Evolutionary conservation across 2,329 filamentous ascomycete genomes (phyloP), one percentile per base, ranked within the genome.

Genomic region (Biscogniauxia marginata): DNA sequence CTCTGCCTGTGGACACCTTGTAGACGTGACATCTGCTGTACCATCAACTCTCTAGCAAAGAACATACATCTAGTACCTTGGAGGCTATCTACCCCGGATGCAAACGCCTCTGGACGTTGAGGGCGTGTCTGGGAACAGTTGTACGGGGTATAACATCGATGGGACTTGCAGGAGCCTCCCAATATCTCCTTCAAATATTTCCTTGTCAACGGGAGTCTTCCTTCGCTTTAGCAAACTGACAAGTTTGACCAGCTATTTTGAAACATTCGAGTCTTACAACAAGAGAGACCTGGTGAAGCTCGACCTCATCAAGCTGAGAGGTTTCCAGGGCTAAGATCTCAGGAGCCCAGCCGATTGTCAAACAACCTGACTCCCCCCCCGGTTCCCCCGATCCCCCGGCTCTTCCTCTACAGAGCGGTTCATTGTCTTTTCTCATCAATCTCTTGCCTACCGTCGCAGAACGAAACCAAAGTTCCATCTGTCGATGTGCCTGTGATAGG

Each of bases 231-330:
- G 63, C 67, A 65, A 65, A 67, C 67, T 63, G 62, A 61, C 66
- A 66, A 57, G 65, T 67, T 61, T 64, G 61, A 65, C 61, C 64
- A 59, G 61, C 60, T 58, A 57, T 60, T 25, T 62, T 70, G 68
- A 71, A 70, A 71, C 69, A 71, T 57, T 64, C 60, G 62, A 66
- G 69, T 71, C 62, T 65, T 64, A 71, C 68, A 71, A 62, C 60
- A 52, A 64, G 53, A 67, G 54, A 59, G 58, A 67, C 62, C 57
- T 60, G 61, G 61, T 60, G 56, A 65, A 64, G 61, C 60, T 69
- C 59, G 57, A 65, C 46, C 50, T 63, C 55, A 61, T 61, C 52
- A 63, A 66, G 66, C 64, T 66, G 61, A 66, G 50, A n/a, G n/a
- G 60, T 62, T 49, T 54, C 46, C 60, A 62, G 60, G 61, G 61